Base-by-base conservation (phyloP, 306 rosid genomes). In the Quercus alba region DNA sequence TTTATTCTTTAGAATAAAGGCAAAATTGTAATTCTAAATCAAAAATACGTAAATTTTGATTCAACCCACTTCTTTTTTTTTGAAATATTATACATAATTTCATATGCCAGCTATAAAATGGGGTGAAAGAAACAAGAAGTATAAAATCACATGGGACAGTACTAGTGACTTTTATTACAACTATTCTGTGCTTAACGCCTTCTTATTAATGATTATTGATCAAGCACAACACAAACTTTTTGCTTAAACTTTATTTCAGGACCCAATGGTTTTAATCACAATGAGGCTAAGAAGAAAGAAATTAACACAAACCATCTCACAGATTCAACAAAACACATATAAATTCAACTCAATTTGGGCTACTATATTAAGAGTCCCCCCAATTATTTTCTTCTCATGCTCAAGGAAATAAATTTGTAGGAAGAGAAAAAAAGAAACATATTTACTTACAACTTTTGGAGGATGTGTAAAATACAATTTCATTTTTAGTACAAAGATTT, bases 381-480 rank as follows among this genome's bases (percentile, higher is more conserved):
- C 72, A 28, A 23, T 35, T 35, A 68, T 68, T 68, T 18, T 31
- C 9, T 19, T 68, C n/a, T 38, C 28, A 19, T 25, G 17, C 74
- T 46, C 46, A 33, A n/a, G 57, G 75, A 59, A 73, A 75, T 52
- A 10, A 49, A 69, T 52, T 55, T 61, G 62, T 11, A 41, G 55
- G 17, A 59, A 59, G 54, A 35, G 51, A 73, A 56, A 30, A 41
- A 76, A 81, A 70, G 58, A 15, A 77, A 62, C 77, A 82, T 80
- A 76, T 74, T 78, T 81, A 69, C 73, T 67, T 75, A 63, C 81
- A 86, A 62, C 38, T 80, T 80, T 41, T 41, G 46, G 41, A 83
- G 73, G 82, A 31, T 81, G 84, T 28, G 82, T 28, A 73, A 77
- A 81, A 61, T 33, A 35, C 28, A 68, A 68, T 46, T 73, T 73